Evolutionary conservation across 495 filamentous ascomycete genomes (phyloP).

Genomic region (Penicillium cinerascens): DNA sequence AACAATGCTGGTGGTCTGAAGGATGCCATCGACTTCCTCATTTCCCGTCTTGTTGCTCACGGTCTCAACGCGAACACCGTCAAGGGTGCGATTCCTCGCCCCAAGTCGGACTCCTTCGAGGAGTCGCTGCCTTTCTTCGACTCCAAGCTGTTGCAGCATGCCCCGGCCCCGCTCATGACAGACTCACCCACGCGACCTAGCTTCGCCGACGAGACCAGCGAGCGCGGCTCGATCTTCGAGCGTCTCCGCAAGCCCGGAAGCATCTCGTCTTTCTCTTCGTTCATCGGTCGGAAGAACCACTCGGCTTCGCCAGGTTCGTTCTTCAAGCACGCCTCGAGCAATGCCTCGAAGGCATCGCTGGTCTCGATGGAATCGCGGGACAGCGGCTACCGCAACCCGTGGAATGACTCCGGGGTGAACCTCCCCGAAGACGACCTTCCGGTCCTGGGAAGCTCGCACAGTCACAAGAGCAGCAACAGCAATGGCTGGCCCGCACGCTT

Average conservation of each 20-base stretch:
- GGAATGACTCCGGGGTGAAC: constrained; percentile 95
- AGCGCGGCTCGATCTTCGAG: constrained; percentile 79
- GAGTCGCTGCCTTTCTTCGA: constrained; percentile 95
- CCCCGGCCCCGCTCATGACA: constrained; percentile 70
- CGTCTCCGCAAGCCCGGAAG: constrained; percentile 87
- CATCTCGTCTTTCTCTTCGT: constrained; percentile 88
- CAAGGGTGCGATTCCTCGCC: constrained; percentile 89
- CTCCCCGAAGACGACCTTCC: constrained; percentile 78
- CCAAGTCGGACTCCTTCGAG: constrained; percentile 98
- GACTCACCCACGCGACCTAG: constrained; percentile 80
- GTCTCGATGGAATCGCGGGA: constrained; percentile 89
- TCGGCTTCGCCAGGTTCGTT: constrained; percentile 76
- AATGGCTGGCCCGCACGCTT: constrained; percentile 63
- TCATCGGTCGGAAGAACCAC: constrained; percentile 92
- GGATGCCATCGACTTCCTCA: constrained; percentile 93
- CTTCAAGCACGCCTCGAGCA: constrained; percentile 89
- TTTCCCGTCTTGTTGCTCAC: constrained; percentile 73
- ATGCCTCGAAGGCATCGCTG: constrained; percentile 90
- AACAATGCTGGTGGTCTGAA: constrained; percentile 95
- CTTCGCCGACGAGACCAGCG: constrained; percentile 72
- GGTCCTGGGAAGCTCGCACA: constrained; percentile 55
- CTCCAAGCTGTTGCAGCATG: constrained; percentile 90
- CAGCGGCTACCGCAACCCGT: constrained; percentile 91
- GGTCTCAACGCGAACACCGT: constrained; percentile 82
- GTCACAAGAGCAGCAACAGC: constrained; percentile 55